Conservation (phyloP, 2,329 filamentous ascomycete genomes). For the Colletotrichum camelliae region DNA sequence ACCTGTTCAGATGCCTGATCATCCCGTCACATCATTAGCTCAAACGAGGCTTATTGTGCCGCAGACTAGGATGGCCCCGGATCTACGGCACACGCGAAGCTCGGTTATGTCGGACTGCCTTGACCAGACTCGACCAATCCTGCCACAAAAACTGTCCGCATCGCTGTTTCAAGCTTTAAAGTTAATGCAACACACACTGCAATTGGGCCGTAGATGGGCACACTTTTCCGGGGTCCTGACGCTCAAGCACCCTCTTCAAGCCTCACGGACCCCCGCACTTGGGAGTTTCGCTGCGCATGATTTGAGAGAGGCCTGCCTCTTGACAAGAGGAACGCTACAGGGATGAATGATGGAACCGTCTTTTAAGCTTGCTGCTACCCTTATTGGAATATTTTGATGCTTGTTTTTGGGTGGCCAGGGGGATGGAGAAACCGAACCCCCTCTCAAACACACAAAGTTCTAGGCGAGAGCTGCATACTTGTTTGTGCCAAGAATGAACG, state of each 20-base stretch:
- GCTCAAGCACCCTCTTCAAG: background rate
- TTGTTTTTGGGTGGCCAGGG: background rate
- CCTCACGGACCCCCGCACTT: background rate
- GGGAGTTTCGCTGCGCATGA: background rate
- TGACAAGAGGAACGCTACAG: background rate
- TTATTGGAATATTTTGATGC: background rate
- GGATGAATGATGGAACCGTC: background rate
- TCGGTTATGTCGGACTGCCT: conserved; percentile 4
- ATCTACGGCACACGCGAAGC: background rate
- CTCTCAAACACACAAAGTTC: conserved; percentile 1
- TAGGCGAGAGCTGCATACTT: background rate
- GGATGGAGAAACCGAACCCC: background rate
- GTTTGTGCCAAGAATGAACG: conserved; percentile 11
- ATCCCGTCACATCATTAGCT: conserved; percentile 15
- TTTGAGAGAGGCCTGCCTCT: background rate
- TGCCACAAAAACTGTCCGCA: conserved; percentile 14
- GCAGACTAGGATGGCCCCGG: conserved; percentile 3
- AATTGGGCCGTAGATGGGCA: background rate
- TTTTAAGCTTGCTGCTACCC: background rate
- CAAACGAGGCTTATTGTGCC: conserved; percentile 12
- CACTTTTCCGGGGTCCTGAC: background rate
- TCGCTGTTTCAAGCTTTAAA: conserved; percentile 18
- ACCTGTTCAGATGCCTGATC: conserved; percentile 18
- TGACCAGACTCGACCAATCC: background rate
- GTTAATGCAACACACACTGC: background rate